Percentiles rank a stretch among this genome's conserved stretches.
These are phyloP conservation scores for Scalesia atractyloides DNA, from an alignment of 129 eudicot species.

Conservation along the genomic window DNA sequence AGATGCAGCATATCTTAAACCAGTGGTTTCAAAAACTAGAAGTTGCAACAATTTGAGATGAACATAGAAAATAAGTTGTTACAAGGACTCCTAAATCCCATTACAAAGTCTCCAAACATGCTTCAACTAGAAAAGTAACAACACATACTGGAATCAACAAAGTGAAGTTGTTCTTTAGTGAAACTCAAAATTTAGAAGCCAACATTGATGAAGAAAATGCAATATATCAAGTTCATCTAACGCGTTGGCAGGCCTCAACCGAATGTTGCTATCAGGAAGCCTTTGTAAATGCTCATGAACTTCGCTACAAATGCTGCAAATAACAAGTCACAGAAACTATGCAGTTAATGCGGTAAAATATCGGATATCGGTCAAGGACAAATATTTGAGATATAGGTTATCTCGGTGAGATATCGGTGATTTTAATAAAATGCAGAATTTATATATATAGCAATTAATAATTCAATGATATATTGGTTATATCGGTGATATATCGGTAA, in stretches of 20 bases:
- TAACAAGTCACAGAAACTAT: background rate
- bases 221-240: background rate
- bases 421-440: too few relatives aligned
- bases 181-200: conserved; percentile 9
- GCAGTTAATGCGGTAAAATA: too few relatives aligned
- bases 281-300: conserved; percentile 94
- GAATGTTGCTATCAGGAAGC: conserved; percentile 78
- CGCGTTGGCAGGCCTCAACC: conserved; percentile 46
- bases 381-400: too few relatives aligned
- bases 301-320: conserved; percentile 93
- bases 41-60: conserved; percentile 8
- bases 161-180: background rate
- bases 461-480: too few relatives aligned
- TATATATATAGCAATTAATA: too few relatives aligned
- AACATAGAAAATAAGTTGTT: background rate
- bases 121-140: conserved; percentile 16
- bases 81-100: conserved; percentile 12
- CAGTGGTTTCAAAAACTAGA: background rate
- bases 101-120: conserved; percentile 8
- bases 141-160: conserved; percentile 13
- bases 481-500: too few relatives aligned
- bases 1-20: too few relatives aligned
- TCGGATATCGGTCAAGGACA: too few relatives aligned
- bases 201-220: background rate
- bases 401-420: too few relatives aligned